Conservation (phyloP, 768 basidiomycete genomes). For the Rhizopogon sp. region DNA sequence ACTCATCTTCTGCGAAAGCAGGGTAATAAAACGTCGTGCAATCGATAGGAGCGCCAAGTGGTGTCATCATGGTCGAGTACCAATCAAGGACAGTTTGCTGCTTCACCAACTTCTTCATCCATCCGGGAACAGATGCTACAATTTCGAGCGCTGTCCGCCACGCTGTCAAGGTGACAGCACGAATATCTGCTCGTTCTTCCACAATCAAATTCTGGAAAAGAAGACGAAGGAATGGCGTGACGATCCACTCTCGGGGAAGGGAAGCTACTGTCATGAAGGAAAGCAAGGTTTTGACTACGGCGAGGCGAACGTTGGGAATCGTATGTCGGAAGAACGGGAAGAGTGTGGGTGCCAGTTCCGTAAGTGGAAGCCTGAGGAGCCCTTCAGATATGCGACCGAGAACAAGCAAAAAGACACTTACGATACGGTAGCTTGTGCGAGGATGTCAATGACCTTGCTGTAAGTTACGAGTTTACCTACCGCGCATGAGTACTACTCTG, state of each 20-base stretch:
- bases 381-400: constrained; percentile 3
- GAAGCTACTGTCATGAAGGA: constrained; percentile 79
- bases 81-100: constrained; percentile 70
- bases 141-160: constrained; percentile 72
- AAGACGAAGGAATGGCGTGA: constrained; percentile 69
- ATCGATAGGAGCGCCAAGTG: constrained; percentile 78
- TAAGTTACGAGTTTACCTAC: constrained; percentile 81
- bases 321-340: constrained; percentile 99
- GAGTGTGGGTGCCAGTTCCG: constrained; percentile 77
- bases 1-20: constrained; percentile 41
- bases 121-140: constrained; percentile 38
- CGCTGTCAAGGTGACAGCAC: constrained; percentile 61
- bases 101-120: constrained; percentile 48
- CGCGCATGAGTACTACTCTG: constrained; percentile 3
- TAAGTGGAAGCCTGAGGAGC: constrained; percentile 61
- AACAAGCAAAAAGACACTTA: constrained; percentile 36
- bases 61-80: constrained; percentile 88
- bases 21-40: constrained; percentile 63
- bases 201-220: constrained; percentile 92
- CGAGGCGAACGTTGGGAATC: constrained; percentile 86
- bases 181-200: constrained; percentile 85
- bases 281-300: constrained; percentile 84
- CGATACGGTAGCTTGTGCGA: constrained; percentile 67
- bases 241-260: constrained; percentile 78
- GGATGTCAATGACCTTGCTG: constrained; percentile 68